Evolutionary conservation across 495 filamentous ascomycete species (phyloP).

Genomic region (Wilcoxina mikolae): DNA sequence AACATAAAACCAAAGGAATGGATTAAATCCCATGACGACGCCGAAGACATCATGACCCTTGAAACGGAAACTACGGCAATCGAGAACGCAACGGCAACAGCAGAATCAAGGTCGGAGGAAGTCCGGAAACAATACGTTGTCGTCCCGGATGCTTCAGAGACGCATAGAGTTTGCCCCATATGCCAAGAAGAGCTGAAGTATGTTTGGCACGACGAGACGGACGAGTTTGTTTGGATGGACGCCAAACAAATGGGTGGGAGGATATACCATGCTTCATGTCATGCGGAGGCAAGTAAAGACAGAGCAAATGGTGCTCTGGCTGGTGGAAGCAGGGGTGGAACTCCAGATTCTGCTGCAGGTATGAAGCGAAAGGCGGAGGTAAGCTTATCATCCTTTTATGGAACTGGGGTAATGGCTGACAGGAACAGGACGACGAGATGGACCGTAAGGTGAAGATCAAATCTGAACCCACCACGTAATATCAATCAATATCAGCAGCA

Average conservation of each 20-base stretch:
- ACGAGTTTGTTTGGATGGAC: conserved; percentile 97
- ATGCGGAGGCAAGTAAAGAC: conserved; percentile 65
- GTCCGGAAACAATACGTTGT: conserved; percentile 60
- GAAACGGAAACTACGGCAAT: conserved; percentile 29
- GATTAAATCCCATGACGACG: conserved; percentile 65
- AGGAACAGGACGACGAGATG: no score
- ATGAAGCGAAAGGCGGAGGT: conserved; percentile 28
- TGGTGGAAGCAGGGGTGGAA: conserved; percentile 25
- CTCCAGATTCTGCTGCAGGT: conserved; percentile 20
- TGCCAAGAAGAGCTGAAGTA: conserved; percentile 91
- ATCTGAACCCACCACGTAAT: no score
- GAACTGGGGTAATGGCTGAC: not conserved
- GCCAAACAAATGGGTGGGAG: conserved; percentile 60
- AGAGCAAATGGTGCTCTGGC: conserved; percentile 24
- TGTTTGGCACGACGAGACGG: conserved; percentile 72
- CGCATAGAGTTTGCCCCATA: conserved; percentile 68
- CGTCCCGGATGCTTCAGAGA: conserved; percentile 59
- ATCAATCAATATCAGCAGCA: no score
- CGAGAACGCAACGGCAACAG: not conserved
- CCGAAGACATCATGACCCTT: conserved; percentile 39
- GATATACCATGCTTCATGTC: conserved; percentile 81
- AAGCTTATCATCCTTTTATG: conserved; percentile 10
- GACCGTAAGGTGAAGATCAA: no score
- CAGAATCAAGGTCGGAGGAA: conserved; percentile 29
- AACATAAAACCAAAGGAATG: conserved; percentile 33